Evolutionary conservation across 78 protist species (phyloP), one percentile per base, ranked within the genome.

Genomic region (Dictyostelium intermedium): DNA sequence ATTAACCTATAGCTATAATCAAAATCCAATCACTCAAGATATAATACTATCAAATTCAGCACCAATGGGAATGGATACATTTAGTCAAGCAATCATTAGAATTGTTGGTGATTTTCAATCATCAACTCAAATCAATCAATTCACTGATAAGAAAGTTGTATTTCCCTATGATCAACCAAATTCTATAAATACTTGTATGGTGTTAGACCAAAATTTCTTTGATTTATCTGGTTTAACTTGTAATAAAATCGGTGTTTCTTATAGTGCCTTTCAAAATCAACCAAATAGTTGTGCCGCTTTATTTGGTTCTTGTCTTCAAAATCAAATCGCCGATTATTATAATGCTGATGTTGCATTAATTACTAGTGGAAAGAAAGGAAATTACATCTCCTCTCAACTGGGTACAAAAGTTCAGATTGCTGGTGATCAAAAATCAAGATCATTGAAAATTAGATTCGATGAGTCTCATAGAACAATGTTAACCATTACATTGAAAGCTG

Each of bases 251-350:
- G 94, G 82, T 35, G 83, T 81, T 8, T 5, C 63, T 1, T 89
- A 63, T 35, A 20, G 32, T 16, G 87, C 78, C 1, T 89, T 81
- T 39, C 87, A 89, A 32, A 89, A 78, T 50, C 94, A 89, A 69
- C 83, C 87, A 9, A 89, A 89, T 70, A 8, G 61, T 30, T 89
- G 94, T 47, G 20, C 20, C 0, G 85, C 94, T 3, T 27, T 25
- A 9, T 27, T 23, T 3, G 35, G 30, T 3, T 41, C 87, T 13
- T 89, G 94, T 70, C 47, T 89, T 2, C 9, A 80, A 7, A 80
- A 80, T 34, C 94, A 89, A 80, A 69, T 89, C 3, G 14, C 23
- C 0, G 78, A 78, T 47, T 89, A 61, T 35, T 39, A 25, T 16
- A 35, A 66, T 7, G 7, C 43, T 2, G 93, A 87, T 66, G 0